A percentile compares a stretch with the other conserved stretches of the same genome.
Conservation (phyloP, 345 rosid genomes). For the Excoecaria agallocha region DNA sequence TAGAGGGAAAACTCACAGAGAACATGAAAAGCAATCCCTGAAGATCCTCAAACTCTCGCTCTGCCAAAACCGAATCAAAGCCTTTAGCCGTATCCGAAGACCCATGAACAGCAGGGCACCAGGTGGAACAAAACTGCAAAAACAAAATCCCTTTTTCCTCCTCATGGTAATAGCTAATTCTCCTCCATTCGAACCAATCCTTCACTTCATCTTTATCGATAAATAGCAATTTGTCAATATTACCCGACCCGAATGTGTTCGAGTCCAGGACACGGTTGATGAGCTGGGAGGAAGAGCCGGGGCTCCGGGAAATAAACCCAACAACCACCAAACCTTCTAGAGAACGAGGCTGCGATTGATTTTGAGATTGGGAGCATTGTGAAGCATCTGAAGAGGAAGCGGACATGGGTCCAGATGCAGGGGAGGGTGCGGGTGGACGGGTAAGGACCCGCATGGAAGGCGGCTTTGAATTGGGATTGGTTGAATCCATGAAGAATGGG, state of each 20-base stretch:
- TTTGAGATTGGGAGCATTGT: conserved; percentile 16
- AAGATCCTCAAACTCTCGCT: conserved; percentile 70
- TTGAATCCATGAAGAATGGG: conserved; percentile 40
- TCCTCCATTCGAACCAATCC: conserved; percentile 63
- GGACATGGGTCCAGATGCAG: conserved; percentile 17
- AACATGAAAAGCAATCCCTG: conserved; percentile 87
- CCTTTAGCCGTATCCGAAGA: conserved; percentile 31
- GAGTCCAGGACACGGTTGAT: conserved; percentile 63
- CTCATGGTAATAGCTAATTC: conserved; percentile 63
- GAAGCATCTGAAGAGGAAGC: conserved; percentile 28
- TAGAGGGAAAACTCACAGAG: conserved; percentile 53
- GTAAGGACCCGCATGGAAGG: conserved; percentile 68
- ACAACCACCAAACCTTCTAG: conserved; percentile 61
- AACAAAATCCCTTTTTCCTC: conserved; percentile 63
- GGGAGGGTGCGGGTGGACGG: conserved; percentile 44
- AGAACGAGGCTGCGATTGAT: conserved; percentile 29
- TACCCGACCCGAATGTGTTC: conserved; percentile 68
- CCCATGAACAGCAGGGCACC: conserved; percentile 43
- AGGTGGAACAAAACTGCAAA: conserved; percentile 59
- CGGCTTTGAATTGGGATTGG: conserved; percentile 28
- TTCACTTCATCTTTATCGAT: conserved; percentile 41
- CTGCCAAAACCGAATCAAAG: conserved; percentile 51
- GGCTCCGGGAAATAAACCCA: conserved; percentile 58
- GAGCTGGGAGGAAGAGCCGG: conserved; percentile 57
- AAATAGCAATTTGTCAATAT: conserved; percentile 32